Evolutionary conservation across 768 basidiomycete genomes (phyloP).

Genomic region (Tephrocybe sp.): DNA sequence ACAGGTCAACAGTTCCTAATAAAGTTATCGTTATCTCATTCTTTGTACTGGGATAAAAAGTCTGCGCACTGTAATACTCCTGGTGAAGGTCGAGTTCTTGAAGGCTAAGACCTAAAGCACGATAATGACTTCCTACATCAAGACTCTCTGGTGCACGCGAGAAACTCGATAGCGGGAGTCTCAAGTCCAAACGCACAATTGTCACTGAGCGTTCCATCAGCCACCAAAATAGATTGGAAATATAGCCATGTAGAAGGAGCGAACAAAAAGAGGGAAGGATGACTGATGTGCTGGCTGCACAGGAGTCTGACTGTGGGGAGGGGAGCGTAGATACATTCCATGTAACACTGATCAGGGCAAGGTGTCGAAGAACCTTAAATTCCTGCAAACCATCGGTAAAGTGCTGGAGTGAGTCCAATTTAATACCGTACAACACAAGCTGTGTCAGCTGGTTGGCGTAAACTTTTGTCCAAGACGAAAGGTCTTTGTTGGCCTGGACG

Average conservation of each 20-base stretch:
- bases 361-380: conserved; percentile 9
- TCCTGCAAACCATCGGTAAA: conserved; percentile 1
- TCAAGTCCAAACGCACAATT: conserved; percentile 6
- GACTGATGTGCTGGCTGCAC: no score
- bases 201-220: background rate
- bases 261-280: conserved; percentile 6
- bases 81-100: conserved; percentile 10
- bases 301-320: background rate
- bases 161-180: background rate
- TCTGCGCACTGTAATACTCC: background rate
- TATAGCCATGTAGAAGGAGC: conserved; percentile 1
- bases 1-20: conserved; percentile 7
- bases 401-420: background rate
- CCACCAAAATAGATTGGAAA: conserved; percentile 6
- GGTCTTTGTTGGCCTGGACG: background rate
- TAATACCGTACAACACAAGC: conserved; percentile 6
- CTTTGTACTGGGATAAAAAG: background rate
- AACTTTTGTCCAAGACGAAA: conserved; percentile 1
- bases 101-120: conserved; percentile 7
- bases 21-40: background rate
- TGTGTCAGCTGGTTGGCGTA: conserved; percentile 8
- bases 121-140: conserved; percentile 2
- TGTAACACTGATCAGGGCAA: conserved; percentile 5
- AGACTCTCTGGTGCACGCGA: background rate
- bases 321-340: background rate